These are phyloP conservation scores for Trypanosoma grayi DNA, from an alignment of 208 protist genomes.

Conservation along the genomic window DNA sequence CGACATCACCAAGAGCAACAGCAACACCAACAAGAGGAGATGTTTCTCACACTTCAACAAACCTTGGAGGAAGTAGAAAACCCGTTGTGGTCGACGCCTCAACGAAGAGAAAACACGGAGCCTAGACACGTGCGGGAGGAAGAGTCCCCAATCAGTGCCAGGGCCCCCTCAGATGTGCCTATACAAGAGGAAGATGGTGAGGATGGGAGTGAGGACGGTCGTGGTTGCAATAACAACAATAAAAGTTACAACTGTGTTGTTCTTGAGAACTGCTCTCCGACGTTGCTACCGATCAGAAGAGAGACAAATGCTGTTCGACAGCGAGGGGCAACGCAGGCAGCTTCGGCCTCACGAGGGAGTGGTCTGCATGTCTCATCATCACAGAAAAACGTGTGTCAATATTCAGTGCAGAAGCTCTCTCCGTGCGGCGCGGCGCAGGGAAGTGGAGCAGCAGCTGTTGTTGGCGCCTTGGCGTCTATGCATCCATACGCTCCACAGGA, in stretches of 20 bases:
- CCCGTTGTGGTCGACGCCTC: slow-evolving; percentile 7
- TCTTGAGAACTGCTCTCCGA: too few species aligned
- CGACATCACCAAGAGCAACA: neutral
- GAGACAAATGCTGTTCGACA: neutral
- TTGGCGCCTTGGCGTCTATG: neutral
- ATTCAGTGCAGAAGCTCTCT: neutral
- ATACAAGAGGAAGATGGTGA: neutral
- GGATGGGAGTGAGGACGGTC: neutral
- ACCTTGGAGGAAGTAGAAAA: neutral
- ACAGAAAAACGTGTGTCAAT: neutral
- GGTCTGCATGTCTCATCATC: neutral
- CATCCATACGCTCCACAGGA: slow-evolving; percentile 13
- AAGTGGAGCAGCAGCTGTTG: neutral
- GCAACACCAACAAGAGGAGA: neutral
- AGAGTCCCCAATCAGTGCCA: neutral
- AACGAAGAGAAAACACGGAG: slow-evolving; percentile 4
- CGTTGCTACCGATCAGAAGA: too few species aligned
- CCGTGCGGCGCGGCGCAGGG: neutral
- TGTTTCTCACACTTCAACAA: neutral
- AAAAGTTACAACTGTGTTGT: too few species aligned
- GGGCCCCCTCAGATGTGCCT: slow-evolving; percentile 2
- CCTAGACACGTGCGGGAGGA: neutral
- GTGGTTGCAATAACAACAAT: too few species aligned
- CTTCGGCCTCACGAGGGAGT: neutral
- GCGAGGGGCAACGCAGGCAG: neutral